phyloP scores from a whole-genome alignment of 2,329 filamentous ascomycete species.

The Ophiosphaerella korrae region DNA sequence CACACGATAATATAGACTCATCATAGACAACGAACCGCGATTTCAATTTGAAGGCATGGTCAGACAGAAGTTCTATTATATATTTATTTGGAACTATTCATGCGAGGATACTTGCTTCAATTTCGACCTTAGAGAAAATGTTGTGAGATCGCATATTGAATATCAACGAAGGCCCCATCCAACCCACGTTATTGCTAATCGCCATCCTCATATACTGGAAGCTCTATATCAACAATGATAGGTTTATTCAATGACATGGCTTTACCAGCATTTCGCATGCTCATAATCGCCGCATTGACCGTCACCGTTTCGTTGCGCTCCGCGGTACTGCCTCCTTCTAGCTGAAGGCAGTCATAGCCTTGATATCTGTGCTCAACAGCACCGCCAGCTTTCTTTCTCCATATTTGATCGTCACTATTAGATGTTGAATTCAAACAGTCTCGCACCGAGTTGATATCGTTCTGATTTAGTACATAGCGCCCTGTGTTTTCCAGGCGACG shows the following conservation, averaged over 20 bases:
- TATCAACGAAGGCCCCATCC: no score
- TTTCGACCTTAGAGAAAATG: no score
- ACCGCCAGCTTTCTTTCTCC: conserved; percentile 22
- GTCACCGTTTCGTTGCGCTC: conserved; percentile 72
- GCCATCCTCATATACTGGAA: conserved; percentile 58
- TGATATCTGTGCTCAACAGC: conserved; percentile 24
- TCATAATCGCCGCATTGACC: conserved; percentile 79
- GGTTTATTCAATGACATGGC: conserved; percentile 75
- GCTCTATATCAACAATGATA: conserved; percentile 80
- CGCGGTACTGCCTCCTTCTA: conserved; percentile 11
- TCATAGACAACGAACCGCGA: no score
- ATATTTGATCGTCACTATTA: conserved; percentile 22
- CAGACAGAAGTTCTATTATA: no score
- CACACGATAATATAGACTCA: no score
- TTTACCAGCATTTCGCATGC: conserved; percentile 60
- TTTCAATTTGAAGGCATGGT: no score
- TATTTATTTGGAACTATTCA: no score
- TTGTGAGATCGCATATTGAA: no score
- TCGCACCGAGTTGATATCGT: no score
- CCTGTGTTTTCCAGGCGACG: conserved; percentile 30
- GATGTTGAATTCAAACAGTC: conserved; percentile 20
- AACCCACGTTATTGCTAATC: no score
- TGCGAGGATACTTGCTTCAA: no score
- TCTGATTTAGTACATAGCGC: no score
- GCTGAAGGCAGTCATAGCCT: conserved; percentile 1